Base-by-base conservation (phyloP, 768 basidiomycete genomes). In the Lactifluus volemus region DNA sequence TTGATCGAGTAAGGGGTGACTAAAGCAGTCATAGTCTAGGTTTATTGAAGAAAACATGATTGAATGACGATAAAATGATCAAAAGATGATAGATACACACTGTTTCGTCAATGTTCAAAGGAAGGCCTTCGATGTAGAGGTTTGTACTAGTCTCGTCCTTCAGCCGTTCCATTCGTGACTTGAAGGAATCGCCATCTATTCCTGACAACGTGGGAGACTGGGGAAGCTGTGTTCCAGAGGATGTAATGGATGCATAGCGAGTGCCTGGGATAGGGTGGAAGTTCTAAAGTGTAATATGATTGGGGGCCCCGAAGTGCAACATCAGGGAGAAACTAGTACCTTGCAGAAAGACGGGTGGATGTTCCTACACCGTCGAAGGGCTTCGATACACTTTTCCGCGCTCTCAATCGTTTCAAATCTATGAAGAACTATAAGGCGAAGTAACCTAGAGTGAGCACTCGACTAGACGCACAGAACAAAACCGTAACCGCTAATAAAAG, bases 321-420 rank as follows among this genome's bases (percentile, higher is more conserved):
- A 19, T 34, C 55, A 61, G 30, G 12, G 53, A 62, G 34, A 51
- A 21, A 44, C 66, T 5, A 25, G 25, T 59, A 86, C 90, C 81
- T 92, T 92, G 57, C 91, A 91, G 68, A 90, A 91, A 2, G 89
- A 89, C 0, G 90, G 91, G 68, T 93, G 90, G 45, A 92, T 73
- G 69, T 92, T 89, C 48, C 87, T 78, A 65, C 85, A 86, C 65
- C 81, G 80, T 62, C 88, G 76, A 51, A 93, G 75, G 1, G 83
- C 75, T 14, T 82, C 76, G 55, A 93, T 91, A 64, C 91, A 93
- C 63, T 78, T 79, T 67, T 86, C 85, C 0, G 90, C 90, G 30
- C 83, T 79, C 2, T 85, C 84, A 7, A 88, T 69, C 0, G 76
- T 77, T 52, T 79, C 80, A 69, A 89, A 93, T 59, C 89, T 92